These are phyloP conservation scores for Pythium biforme DNA, from an alignment of 352 stramenopile species.

Conservation along the genomic window DNA sequence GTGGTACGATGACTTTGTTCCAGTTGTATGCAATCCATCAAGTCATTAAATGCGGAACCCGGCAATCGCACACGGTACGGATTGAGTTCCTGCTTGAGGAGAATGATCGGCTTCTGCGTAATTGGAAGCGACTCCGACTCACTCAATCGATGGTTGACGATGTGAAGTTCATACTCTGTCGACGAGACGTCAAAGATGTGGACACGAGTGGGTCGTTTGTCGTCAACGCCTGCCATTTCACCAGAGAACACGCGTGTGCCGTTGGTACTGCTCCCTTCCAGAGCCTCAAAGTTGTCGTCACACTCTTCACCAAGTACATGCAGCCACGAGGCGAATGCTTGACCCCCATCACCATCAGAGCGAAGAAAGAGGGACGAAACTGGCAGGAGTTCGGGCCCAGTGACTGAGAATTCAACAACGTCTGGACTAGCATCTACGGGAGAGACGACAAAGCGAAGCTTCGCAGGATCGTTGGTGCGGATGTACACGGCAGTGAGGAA, in stretches of 20 bases:
- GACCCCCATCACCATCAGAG: conserved; percentile 9
- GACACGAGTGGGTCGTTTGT: background rate
- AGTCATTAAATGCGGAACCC: conserved; percentile 40
- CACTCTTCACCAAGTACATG: conserved; percentile 1
- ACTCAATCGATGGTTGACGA: background rate
- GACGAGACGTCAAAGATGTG: conserved; percentile 18
- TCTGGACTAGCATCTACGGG: background rate
- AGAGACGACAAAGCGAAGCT: conserved; percentile 40
- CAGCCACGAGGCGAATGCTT: conserved; percentile 37
- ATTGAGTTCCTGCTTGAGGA: conserved; percentile 52
- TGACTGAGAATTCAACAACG: conserved; percentile 14
- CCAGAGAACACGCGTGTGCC: conserved; percentile 40
- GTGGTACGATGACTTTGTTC: background rate
- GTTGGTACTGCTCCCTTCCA: background rate
- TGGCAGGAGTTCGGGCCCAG: conserved; percentile 26
- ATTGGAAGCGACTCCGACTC: background rate
- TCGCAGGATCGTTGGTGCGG: conserved; percentile 30
- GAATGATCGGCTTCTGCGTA: background rate
- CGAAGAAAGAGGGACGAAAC: conserved; percentile 31
- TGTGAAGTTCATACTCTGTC: conserved; percentile 25
- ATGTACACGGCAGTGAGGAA: conserved; percentile 40
- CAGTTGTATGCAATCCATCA: conserved; percentile 34
- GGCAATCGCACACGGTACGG: conserved; percentile 48
- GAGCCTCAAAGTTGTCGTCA: background rate
- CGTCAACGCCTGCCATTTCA: conserved; percentile 25